Evolutionary conservation across 1,139 yeast genomes (phyloP).

Genomic region (Zhuliangozyma blackwelliae): DNA sequence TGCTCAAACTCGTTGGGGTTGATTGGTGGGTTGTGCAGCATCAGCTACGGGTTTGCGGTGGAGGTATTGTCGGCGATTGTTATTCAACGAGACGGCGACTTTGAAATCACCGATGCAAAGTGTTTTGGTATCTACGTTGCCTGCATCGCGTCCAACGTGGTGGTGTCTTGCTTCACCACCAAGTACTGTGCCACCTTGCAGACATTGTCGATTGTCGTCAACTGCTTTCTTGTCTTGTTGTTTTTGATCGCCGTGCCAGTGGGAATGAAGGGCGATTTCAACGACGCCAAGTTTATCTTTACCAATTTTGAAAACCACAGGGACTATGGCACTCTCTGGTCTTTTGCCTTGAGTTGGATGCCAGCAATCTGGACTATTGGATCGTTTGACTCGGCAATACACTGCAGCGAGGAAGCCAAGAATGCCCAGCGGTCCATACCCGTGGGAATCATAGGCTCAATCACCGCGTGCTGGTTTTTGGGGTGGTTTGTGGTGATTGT

Average conservation of each 20-base stretch:
- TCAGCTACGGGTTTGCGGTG: slow-evolving; percentile 35
- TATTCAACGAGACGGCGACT: slow-evolving; percentile 27
- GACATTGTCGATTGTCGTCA: slow-evolving; percentile 53
- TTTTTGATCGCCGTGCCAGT: slow-evolving; percentile 66
- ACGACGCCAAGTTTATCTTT: slow-evolving; percentile 46
- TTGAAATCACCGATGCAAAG: slow-evolving; percentile 26
- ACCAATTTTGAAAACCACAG: slow-evolving; percentile 51
- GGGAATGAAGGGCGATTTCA: slow-evolving; percentile 34
- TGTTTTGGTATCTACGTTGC: slow-evolving; percentile 37
- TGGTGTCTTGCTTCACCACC: slow-evolving; percentile 29
- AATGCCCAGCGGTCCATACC: slow-evolving; percentile 69
- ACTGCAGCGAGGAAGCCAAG: slow-evolving; percentile 68
- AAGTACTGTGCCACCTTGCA: slow-evolving; percentile 55
- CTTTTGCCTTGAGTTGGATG: slow-evolving; percentile 56
- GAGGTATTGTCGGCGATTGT: slow-evolving; percentile 33
- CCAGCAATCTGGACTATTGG: slow-evolving; percentile 70
- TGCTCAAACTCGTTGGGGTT: slow-evolving; percentile 34
- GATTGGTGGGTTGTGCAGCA: slow-evolving; percentile 35
- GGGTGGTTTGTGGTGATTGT: slow-evolving; percentile 59
- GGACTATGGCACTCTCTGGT: slow-evolving; percentile 67
- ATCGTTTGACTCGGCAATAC: slow-evolving; percentile 69
- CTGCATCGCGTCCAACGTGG: slow-evolving; percentile 22
- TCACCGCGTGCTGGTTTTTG: slow-evolving; percentile 53
- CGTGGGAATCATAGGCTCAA: slow-evolving; percentile 48
- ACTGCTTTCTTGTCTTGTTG: slow-evolving; percentile 51